Base-by-base conservation (phyloP, 306 rosid species). In the Glycine soja region DNA sequence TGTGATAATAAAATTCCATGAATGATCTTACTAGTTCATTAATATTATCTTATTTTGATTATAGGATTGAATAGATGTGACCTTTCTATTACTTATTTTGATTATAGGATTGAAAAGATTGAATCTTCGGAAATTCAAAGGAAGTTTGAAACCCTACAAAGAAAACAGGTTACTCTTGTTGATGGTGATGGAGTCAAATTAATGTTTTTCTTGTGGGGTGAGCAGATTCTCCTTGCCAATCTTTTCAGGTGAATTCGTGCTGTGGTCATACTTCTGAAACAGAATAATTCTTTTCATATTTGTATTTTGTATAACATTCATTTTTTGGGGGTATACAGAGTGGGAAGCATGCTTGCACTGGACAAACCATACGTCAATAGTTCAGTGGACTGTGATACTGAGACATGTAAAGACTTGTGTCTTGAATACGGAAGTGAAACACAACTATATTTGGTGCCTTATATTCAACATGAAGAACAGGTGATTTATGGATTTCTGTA, bases 401-500 rank as follows among this genome's bases (percentile, higher is more conserved):
- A 85, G 79, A 81, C 88, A 78, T 83, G 77, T 51, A 89, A 63
- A 78, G 89, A 87, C 52, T 50, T 91, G 75, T 93, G 89, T 79
- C 98, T 95, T 77, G 97, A 91, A 88, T 95, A 89, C 80, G 99
- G 98, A 79, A 91, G 96, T 82, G 92, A 91, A 77, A 93, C 99
- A 34, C 99, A 91, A 70, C 84, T 95, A 77, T 95, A 89, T 86
- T 74, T 90, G 89, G 97, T 92, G 79, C 98, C 98, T 80, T 89
- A 87, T 74, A 81, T 91, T 87, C 99, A 85, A 75, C 97, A 80
- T 24, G 92, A 95, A 79, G 98, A 95, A 81, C 94, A 93, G 90
- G 99, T 89, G 72, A 85, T 91, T 88, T 74, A 48, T 45, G 36
- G 70, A 34, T 67, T 52, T 56, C 43, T 59, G 30, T 36, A 40